A percentile compares a stretch with the other conserved stretches of the same genome.
Conservation (phyloP, 768 basidiomycete species). For the Boletus vermiculosoides region DNA sequence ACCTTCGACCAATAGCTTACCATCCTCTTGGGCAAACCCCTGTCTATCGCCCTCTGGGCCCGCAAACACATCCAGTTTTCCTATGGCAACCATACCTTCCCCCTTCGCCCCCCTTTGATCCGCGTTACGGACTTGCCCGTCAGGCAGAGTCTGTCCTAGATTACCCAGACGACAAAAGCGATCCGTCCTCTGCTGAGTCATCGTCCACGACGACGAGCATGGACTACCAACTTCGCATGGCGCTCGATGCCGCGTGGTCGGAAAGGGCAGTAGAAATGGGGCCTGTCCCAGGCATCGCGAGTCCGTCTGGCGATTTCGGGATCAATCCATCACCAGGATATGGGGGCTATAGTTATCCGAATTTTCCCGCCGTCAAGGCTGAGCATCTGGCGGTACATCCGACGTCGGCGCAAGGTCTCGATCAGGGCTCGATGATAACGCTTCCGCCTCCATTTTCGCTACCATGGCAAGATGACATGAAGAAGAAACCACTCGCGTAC, state of each 20-base stretch:
- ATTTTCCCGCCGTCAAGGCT: slow-evolving; percentile 13
- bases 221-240: slow-evolving; percentile 8
- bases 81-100: slow-evolving; percentile 34
- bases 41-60: slow-evolving; percentile 16
- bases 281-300: neutral
- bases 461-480: slow-evolving; percentile 17
- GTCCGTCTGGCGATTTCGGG: slow-evolving; percentile 12
- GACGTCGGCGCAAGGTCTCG: slow-evolving; percentile 10
- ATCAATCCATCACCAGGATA: slow-evolving; percentile 11
- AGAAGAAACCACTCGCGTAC: slow-evolving; percentile 24
- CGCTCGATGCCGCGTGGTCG: slow-evolving; percentile 1
- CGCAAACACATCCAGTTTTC: slow-evolving; percentile 19
- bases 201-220: slow-evolving; percentile 13
- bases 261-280: slow-evolving; percentile 1
- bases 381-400: slow-evolving; percentile 6
- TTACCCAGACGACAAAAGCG: slow-evolving; percentile 26
- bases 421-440: neutral
- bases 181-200: slow-evolving; percentile 28
- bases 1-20: slow-evolving; percentile 17
- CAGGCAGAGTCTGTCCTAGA: slow-evolving; percentile 12
- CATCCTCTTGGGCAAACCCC: slow-evolving; percentile 16
- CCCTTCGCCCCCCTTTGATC: slow-evolving; percentile 16
- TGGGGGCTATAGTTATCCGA: slow-evolving; percentile 13
- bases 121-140: slow-evolving; percentile 9
- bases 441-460: neutral